Base-by-base conservation (phyloP, 139 green algal species). In the Spirogloea muscicola region DNA sequence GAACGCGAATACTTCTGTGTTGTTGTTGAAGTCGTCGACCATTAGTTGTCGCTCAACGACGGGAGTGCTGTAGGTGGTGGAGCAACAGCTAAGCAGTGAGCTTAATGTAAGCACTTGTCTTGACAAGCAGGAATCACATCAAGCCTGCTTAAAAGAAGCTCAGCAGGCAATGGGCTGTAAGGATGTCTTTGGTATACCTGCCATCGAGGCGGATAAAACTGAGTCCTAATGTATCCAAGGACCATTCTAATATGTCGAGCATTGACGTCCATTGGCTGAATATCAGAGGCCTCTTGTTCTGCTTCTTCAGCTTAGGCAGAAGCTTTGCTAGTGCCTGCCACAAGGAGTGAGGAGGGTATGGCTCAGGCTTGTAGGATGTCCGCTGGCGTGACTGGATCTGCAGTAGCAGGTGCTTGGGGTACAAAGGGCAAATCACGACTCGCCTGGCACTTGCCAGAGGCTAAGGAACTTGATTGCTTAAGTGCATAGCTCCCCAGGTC, bases 191-290 rank as follows among this genome's bases (percentile, higher is more conserved):
- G n/a, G n/a, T n/a, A n/a, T n/a, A 81, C 74, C 31, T 85, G 42
- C 93, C 93, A 75, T 97, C 93, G 55, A 97, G 84, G 9, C 93
- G 82, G 41, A 91, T 74, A 79, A 89, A 97, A 1, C 58, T 60
- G 27, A 90, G 74, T 27, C 63, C 68, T 60, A 93, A 62, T 16
- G 86, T 62, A 29, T 87, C 59, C 63, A 94, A 87, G 72, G 91
- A 86, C 86, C 86, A 91, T 84, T 96, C 93, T 67, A 97, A 79
- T 49, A 97, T 84, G 78, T 97, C 93, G 66, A 97, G 84, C 80
- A 94, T 76, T 2, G 81, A 81, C 0, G 91, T 97, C 91, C 91
- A 97, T 74, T 96, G 88, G 65, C 81, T 77, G 76, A 86, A 86
- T 49, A 97, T 92, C 36, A 97, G 86, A 40, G 89, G 85, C 0